phyloP scores from a whole-genome alignment of 495 filamentous ascomycete species.

The Thermochaetoides thermophila region DNA sequence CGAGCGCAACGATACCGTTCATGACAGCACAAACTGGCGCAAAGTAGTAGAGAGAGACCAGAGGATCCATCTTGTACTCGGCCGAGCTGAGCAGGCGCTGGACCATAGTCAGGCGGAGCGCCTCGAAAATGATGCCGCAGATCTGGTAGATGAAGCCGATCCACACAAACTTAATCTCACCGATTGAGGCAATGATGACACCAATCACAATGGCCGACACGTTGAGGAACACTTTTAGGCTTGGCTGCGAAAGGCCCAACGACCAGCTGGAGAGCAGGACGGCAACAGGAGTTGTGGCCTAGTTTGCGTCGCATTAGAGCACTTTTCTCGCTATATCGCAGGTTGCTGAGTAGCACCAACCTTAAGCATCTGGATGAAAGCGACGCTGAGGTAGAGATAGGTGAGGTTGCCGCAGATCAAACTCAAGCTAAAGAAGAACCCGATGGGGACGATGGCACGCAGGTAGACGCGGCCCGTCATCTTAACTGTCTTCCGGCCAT shows the following conservation, averaged over 20 bases:
- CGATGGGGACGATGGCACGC: conserved; percentile 83
- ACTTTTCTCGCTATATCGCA: no score
- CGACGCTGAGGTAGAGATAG: conserved; percentile 81
- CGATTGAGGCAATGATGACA: conserved; percentile 78
- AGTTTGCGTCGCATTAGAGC: no score
- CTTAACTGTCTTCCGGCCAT: conserved; percentile 79
- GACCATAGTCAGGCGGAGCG: conserved; percentile 81
- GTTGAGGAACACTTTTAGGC: conserved; percentile 67
- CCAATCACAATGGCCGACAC: conserved; percentile 80
- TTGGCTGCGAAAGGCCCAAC: conserved; percentile 61
- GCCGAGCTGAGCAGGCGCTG: conserved; percentile 74
- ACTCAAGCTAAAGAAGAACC: conserved; percentile 81
- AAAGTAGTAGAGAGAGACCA: conserved; percentile 94
- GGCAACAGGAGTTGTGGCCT: conserved; percentile 84
- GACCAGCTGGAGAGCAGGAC: conserved; percentile 76
- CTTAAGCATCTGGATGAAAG: conserved; percentile 99
- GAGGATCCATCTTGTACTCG: conserved; percentile 95
- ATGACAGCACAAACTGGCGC: conserved; percentile 83
- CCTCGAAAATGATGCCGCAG: conserved; percentile 75
- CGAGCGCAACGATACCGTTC: conserved; percentile 66
- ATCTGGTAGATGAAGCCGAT: conserved; percentile 79
- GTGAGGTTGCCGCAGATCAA: conserved; percentile 91
- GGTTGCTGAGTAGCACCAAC: conserved; percentile 36
- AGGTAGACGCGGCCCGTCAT: conserved; percentile 89
- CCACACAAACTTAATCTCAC: conserved; percentile 83